Conservation (phyloP, 2,329 filamentous ascomycete genomes). For the Aotearoamyces nothofagi region DNA sequence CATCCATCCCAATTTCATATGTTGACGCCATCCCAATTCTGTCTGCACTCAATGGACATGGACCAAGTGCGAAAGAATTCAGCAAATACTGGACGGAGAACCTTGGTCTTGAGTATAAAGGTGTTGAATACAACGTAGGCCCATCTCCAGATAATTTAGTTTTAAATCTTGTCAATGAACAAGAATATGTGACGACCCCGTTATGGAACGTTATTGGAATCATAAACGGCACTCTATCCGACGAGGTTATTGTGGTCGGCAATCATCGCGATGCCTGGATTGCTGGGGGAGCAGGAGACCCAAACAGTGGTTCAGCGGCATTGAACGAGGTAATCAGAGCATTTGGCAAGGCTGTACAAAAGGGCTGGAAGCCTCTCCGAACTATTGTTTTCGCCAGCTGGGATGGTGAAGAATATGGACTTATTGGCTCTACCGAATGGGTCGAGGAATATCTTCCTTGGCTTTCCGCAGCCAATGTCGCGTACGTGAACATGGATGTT, state of each 20-base stretch:
- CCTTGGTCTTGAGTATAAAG: conserved; percentile 47
- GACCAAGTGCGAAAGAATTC: conserved; percentile 61
- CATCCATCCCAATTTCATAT: conserved; percentile 85
- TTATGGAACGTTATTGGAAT: conserved; percentile 87
- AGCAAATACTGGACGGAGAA: conserved; percentile 49
- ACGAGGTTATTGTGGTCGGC: conserved; percentile 82
- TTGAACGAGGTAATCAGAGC: conserved; percentile 66
- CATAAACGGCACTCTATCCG: conserved; percentile 75
- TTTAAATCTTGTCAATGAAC: conserved; percentile 62
- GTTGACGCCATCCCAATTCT: conserved; percentile 73
- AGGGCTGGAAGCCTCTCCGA: conserved; percentile 71
- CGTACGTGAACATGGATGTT: conserved; percentile 71
- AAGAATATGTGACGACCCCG: conserved; percentile 68
- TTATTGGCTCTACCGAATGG: conserved; percentile 74
- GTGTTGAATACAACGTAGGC: conserved; percentile 54
- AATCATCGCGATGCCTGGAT: conserved; percentile 90
- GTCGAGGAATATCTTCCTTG: conserved; percentile 71
- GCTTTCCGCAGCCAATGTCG: conserved; percentile 52
- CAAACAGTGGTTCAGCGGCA: conserved; percentile 68
- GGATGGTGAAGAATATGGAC: conserved; percentile 65
- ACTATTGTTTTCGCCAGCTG: conserved; percentile 78
- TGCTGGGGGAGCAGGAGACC: conserved; percentile 68
- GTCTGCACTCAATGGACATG: conserved; percentile 80
- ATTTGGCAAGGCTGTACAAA: conserved; percentile 55
- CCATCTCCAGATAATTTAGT: conserved; percentile 52